A percentile compares a stretch with the other conserved stretches of the same genome.
Conservation (phyloP, 2,329 filamentous ascomycete genomes). For the Cadophora malorum region DNA sequence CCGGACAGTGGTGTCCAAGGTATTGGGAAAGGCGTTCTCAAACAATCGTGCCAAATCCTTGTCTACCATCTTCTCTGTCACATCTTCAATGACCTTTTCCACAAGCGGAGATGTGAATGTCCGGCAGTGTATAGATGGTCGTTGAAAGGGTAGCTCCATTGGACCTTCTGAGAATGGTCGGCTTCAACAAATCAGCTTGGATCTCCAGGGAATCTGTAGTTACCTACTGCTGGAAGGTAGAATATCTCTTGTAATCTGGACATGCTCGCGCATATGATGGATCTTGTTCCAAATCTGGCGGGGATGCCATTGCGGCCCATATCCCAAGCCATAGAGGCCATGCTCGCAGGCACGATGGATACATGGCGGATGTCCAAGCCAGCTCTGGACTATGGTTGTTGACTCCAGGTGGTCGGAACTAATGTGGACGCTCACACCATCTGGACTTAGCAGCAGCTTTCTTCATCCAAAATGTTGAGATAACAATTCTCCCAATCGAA, state of each 20-base stretch:
- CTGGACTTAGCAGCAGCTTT: neutral
- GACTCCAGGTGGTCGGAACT: constrained; percentile 10
- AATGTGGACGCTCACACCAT: constrained; percentile 14
- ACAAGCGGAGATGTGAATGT: constrained; percentile 89
- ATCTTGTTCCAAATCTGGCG: constrained; percentile 11
- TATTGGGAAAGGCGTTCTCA: constrained; percentile 91
- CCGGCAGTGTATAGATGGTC: constrained; percentile 80
- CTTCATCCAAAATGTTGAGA: neutral
- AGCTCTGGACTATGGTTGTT: constrained; percentile 11
- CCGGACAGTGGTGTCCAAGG: constrained; percentile 72
- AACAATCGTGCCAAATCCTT: constrained; percentile 91
- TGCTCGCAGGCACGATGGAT: constrained; percentile 23
- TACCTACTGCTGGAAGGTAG: constrained; percentile 41
- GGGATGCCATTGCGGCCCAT: constrained; percentile 22
- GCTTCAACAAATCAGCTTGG: constrained; percentile 53
- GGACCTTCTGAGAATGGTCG: constrained; percentile 81
- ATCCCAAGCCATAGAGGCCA: constrained; percentile 31
- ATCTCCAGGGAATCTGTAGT: neutral
- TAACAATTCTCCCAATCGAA: neutral
- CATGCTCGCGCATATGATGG: constrained; percentile 40
- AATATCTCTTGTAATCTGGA: constrained; percentile 47
- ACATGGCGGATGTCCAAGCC: constrained; percentile 22
- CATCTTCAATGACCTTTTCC: constrained; percentile 83
- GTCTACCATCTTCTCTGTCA: constrained; percentile 81
- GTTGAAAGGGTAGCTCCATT: constrained; percentile 82